Evolutionary conservation across 169 alveolate species (phyloP), one percentile per base, ranked within the genome.

Genomic region (Eimeria maxima): DNA sequence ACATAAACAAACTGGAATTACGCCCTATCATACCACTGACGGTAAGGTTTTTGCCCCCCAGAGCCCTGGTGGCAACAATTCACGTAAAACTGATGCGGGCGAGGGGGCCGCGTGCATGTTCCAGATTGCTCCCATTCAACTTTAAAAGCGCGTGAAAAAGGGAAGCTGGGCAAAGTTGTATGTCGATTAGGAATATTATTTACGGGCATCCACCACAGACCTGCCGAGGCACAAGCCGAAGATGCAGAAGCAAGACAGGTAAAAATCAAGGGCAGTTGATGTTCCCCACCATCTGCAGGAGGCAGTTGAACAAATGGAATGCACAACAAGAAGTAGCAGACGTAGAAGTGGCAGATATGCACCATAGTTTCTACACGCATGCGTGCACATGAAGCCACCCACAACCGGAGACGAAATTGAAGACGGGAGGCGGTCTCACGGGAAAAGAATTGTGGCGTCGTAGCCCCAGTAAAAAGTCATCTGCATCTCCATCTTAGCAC

Each of bases 381-480:
- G 89, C 67, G 67, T 10, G 89, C 38, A 44, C 20, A 20, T 6
- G 57, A 20, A 78, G 13, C 42, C 47, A 44, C 22, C 69, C n/a
- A 38, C 8, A 78, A 20, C 67, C 13, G 44, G 4, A 38, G 60
- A n/a, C 74, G 53, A 0, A 55, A 2, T 7, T 42, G 33, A 5
- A 18, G 24, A n/a, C 8, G 74, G 91, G 53, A 47, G 45, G 4
- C 5, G 50, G 74, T 7, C 93, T 78, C 53, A 93, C 96, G 93
- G 78, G 50, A 93, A 93, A n/a, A 93, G 93, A 3, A 93, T 80
- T 13, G 94, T 81, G 88, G 93, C 93, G 22, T 80, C 92, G 60
- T 93, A 93, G 89, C 96, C 96, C 96, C 96, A 93, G 76, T 93
- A 93, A 88, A 93, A 93, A 60, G 93, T 86, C 93, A 86, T 86